Evolutionary conservation across 441 rosid genomes (phyloP), one percentile per base, ranked within the genome.

Genomic region (Populus hybrid): DNA sequence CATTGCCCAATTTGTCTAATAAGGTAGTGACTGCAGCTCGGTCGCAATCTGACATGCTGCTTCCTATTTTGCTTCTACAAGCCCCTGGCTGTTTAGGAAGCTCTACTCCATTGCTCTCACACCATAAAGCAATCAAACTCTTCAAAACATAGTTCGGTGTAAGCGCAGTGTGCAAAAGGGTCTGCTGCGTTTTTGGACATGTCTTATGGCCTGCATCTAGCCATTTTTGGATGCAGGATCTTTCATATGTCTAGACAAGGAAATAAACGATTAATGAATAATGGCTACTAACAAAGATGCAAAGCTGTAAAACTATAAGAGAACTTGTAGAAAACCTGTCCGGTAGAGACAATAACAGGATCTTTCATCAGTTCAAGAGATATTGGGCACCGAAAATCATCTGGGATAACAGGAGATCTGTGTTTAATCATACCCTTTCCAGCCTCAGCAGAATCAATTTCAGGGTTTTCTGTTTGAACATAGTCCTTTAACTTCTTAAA

Each of bases 281-380:
- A 36, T 40, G 53, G 66, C 65, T 6, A 69, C 42, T 21, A 75
- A 74, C 63, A 80, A 40, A 78, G 23, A 67, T 40, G 35, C 32
- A 69, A 50, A 50, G 57, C 50, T 26, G 14, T 5, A 10, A 10
- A 67, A 24, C 74, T 21, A 67, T 79, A 14, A 9, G 69, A 42
- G 68, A 71, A 21, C 61, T 9, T 7, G n/a, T 26, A 53, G 35
- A 70, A 50, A 70, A 95, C 98, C 98, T 94, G 98, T 78, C 99
- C 99, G 18, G 99, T 94, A 42, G 99, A 96, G 79, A 96, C 96
- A n/a, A 96, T 96, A n/a, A 94, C 99, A 19, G 99, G 99, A 88
- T 96, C 98, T 84, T 89, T 92, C 99, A 94, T 96, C 83, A 94
- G 81, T 84, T 96, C 99, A 40, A 96, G 96, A 75, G 99, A 96